These are phyloP conservation scores for Serendipita sp. DNA, from an alignment of 768 basidiomycete genomes.

Conservation along the genomic window DNA sequence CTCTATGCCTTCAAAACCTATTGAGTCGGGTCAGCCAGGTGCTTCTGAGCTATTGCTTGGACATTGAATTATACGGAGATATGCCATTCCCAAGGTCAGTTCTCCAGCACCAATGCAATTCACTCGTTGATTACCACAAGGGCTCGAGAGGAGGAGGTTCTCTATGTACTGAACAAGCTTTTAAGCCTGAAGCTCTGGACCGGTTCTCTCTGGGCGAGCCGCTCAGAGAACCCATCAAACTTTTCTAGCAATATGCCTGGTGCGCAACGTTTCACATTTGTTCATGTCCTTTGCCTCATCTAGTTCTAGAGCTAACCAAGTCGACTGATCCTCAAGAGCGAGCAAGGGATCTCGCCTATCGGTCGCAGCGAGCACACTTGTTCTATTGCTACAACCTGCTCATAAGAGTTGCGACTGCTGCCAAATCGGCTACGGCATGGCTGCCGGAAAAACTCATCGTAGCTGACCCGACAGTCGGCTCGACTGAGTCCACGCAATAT, in stretches of 20 bases:
- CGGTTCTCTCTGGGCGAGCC: conserved; percentile 60
- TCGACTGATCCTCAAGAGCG: not conserved
- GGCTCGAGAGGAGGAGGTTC: conserved; percentile 72
- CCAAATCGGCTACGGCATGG: conserved; percentile 56
- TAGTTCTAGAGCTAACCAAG: no score
- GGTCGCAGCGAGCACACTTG: conserved; percentile 66
- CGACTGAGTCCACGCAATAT: not conserved
- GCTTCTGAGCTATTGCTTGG: conserved; percentile 63
- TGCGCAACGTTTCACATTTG: conserved; percentile 18
- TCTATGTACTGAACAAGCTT: conserved; percentile 72
- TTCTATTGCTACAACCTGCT: conserved; percentile 76
- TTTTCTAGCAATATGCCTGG: conserved; percentile 42
- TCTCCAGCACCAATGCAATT: not conserved
- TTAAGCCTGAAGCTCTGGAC: conserved; percentile 54
- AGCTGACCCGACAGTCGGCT: not conserved
- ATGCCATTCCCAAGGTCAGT: conserved; percentile 74
- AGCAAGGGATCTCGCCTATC: conserved; percentile 52
- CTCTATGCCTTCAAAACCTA: conserved; percentile 52
- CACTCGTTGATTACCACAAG: conserved; percentile 24
- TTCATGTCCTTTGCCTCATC: no score
- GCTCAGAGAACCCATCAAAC: conserved; percentile 46
- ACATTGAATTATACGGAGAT: conserved; percentile 68
- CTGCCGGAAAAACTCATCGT: conserved; percentile 18
- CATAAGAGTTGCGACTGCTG: conserved; percentile 62
- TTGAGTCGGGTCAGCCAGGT: conserved; percentile 59